Conservation (phyloP, 768 basidiomycete genomes). For the Rubroboletus pulcherrimus region DNA sequence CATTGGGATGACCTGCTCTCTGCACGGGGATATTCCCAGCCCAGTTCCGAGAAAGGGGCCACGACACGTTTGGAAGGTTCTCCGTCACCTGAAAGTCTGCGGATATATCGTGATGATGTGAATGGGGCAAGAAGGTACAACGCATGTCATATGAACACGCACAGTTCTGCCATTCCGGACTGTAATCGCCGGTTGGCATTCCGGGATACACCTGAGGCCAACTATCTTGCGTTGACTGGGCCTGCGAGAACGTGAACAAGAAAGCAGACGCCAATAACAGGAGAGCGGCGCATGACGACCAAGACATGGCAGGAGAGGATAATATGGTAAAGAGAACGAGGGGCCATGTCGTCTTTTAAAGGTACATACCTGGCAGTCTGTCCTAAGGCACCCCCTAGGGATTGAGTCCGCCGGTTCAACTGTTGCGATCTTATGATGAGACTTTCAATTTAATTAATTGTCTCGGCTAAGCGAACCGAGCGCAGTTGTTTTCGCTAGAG, state of each 20-base stretch:
- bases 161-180: constrained; percentile 61
- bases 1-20: constrained; percentile 53
- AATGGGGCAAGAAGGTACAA: neutral
- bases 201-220: constrained; percentile 43
- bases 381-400: too few species aligned
- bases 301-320: neutral
- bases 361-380: too few species aligned
- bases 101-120: neutral
- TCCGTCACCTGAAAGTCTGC: constrained; percentile 58
- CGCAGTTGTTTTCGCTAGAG: too few species aligned
- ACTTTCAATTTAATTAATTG: too few species aligned
- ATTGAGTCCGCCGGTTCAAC: too few species aligned
- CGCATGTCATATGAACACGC: constrained; percentile 14
- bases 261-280: neutral
- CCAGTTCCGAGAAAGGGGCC: constrained; percentile 43
- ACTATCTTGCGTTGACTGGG: constrained; percentile 3
- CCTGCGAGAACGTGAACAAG: constrained; percentile 34
- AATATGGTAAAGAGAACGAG: neutral
- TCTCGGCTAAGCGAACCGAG: too few species aligned
- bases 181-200: constrained; percentile 43
- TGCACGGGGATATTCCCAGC: constrained; percentile 65
- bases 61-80: constrained; percentile 55
- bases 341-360: neutral
- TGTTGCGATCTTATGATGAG: too few species aligned
- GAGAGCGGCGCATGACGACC: neutral